These are phyloP conservation scores for Talaromyces stipitatus DNA, from an alignment of 495 filamentous ascomycete species.

Conservation along the genomic window DNA sequence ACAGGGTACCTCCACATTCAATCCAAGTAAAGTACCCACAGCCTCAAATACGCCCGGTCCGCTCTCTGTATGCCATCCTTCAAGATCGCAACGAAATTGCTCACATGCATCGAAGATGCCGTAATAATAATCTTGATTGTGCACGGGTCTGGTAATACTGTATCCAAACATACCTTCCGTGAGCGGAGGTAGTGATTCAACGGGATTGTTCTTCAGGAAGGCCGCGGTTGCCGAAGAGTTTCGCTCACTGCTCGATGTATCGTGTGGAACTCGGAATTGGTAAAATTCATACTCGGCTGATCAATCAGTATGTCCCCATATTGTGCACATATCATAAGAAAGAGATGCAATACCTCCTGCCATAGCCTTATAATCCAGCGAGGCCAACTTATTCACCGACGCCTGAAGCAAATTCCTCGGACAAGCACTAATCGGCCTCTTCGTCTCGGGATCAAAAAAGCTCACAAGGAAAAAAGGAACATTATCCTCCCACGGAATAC, in stretches of 20 bases:
- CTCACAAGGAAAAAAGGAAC: constrained; percentile 89
- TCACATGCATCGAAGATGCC: constrained; percentile 78
- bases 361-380: constrained; percentile 70
- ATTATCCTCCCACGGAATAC: constrained; percentile 92
- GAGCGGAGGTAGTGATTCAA: constrained; percentile 61
- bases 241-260: constrained; percentile 38
- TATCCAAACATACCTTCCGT: constrained; percentile 99
- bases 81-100: constrained; percentile 74
- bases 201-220: constrained; percentile 67
- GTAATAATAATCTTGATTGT: constrained; percentile 94
- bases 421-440: constrained; percentile 63
- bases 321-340: not conserved
- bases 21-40: constrained; percentile 31
- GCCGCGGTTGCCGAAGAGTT: constrained; percentile 63
- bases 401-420: constrained; percentile 69
- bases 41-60: constrained; percentile 96
- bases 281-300: constrained; percentile 97
- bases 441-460: constrained; percentile 56
- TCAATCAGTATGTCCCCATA: not conserved
- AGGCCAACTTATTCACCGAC: constrained; percentile 56
- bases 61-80: constrained; percentile 97
- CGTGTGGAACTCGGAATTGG: constrained; percentile 68
- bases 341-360: constrained; percentile 61
- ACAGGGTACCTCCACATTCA: not conserved
- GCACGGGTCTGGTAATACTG: constrained; percentile 81